Percentiles rank a stretch among this genome's conserved stretches.
These are phyloP conservation scores for Spiraea crenata DNA, from an alignment of 331 rosid species.

Conservation along the genomic window DNA sequence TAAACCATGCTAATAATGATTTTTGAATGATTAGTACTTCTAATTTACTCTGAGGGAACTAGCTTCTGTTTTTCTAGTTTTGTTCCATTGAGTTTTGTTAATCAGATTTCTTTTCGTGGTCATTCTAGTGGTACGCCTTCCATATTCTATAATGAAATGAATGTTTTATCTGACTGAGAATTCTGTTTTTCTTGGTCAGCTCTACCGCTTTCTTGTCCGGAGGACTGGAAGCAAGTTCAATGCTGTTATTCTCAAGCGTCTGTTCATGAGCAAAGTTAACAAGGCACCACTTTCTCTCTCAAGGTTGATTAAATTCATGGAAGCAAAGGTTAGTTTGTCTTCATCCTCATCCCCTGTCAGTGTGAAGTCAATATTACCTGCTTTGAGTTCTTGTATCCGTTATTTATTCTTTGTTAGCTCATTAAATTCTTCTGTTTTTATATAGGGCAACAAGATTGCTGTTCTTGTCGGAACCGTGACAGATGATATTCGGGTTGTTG, in stretches of 20 bases:
- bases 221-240: constrained; percentile 77
- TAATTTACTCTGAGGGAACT: constrained; percentile 55
- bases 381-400: background rate
- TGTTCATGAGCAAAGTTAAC: constrained; percentile 89
- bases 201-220: constrained; percentile 69
- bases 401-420: background rate
- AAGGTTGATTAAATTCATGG: constrained; percentile 40
- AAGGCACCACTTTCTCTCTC: constrained; percentile 76
- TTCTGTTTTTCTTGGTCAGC: constrained; percentile 34
- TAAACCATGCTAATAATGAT: constrained; percentile 35
- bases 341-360: background rate
- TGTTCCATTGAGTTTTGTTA: background rate
- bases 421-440: background rate
- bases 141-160: background rate
- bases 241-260: constrained; percentile 69
- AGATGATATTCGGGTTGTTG: constrained; percentile 68
- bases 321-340: constrained; percentile 55
- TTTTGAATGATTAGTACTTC: constrained; percentile 4
- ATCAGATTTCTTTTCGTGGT: background rate
- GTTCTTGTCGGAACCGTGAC: constrained; percentile 71
- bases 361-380: background rate
- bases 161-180: constrained; percentile 19
- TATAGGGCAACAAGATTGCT: constrained; percentile 54
- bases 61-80: background rate
- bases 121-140: background rate